A percentile compares a stretch with the other conserved stretches of the same genome.
These are phyloP conservation scores for Paramyrothecium roridum DNA, from an alignment of 2,329 filamentous ascomycete genomes.

Conservation along the genomic window DNA sequence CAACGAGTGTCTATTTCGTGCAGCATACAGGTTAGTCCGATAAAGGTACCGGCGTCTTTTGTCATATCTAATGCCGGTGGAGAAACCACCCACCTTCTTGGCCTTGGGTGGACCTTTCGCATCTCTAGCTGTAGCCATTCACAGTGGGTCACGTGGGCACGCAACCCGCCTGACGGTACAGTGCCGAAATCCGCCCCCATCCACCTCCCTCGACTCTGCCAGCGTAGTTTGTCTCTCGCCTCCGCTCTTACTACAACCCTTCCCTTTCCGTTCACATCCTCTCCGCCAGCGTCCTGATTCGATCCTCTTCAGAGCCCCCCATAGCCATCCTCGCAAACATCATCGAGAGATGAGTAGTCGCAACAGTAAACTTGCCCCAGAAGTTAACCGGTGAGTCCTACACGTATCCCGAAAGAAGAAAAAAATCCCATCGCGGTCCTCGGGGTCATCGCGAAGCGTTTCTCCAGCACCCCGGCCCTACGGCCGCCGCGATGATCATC, in stretches of 20 bases:
- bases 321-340: slow-evolving; percentile 17
- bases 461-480: neutral
- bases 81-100: neutral
- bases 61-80: neutral
- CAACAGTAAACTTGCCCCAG: slow-evolving; percentile 94
- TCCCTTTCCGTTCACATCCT: slow-evolving; percentile 17
- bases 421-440: slow-evolving; percentile 2
- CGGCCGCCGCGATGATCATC: neutral
- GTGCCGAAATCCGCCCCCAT: neutral
- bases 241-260: neutral
- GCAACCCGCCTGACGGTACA: neutral
- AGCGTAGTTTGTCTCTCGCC: neutral
- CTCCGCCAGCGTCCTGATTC: slow-evolving; percentile 23
- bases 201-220: neutral
- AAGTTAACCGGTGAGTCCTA: slow-evolving; percentile 82
- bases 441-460: neutral
- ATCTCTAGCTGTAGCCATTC: neutral
- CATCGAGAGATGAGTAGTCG: slow-evolving; percentile 87
- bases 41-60: too few species aligned
- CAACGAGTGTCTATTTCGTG: too few species aligned
- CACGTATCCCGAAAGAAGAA: slow-evolving; percentile 8
- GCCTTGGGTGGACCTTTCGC: neutral
- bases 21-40: too few species aligned
- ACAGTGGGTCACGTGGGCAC: neutral
- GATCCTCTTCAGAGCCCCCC: slow-evolving; percentile 33